phyloP scores from a whole-genome alignment of 345 rosid species.

The Populus simonii region DNA sequence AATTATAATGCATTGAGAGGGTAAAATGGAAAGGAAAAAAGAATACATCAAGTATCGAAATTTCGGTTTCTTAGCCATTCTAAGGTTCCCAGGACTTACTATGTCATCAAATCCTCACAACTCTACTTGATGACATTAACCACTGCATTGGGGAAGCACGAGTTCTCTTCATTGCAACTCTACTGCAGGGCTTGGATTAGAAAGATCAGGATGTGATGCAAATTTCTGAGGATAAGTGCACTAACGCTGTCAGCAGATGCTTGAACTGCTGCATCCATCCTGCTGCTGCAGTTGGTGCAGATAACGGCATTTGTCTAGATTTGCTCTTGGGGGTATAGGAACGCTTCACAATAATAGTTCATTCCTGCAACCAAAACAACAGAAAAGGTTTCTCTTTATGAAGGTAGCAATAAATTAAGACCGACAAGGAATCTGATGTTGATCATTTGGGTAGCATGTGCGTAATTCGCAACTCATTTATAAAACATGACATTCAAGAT shows the following conservation, averaged over 20 bases:
- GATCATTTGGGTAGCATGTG: neutral
- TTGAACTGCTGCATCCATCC: constrained; percentile 49
- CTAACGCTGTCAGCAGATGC: constrained; percentile 20
- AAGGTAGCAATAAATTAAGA: neutral
- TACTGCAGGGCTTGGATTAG: constrained; percentile 40
- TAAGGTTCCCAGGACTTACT: neutral
- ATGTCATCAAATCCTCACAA: neutral
- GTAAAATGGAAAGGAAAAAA: neutral
- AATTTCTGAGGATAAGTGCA: constrained; percentile 42
- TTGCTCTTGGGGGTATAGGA: constrained; percentile 52
- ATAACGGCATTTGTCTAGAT: constrained; percentile 30
- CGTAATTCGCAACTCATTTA: neutral
- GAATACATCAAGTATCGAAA: neutral
- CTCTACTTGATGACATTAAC: neutral
- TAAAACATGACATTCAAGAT: neutral
- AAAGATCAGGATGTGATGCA: constrained; percentile 32
- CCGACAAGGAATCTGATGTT: neutral
- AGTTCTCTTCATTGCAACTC: neutral
- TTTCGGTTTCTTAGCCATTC: neutral
- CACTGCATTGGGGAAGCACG: neutral
- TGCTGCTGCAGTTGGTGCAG: constrained; percentile 31
- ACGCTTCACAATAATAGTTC: constrained; percentile 47
- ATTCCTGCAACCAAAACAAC: constrained; percentile 35
- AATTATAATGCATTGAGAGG: too few species aligned
- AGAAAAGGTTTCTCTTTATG: neutral